phyloP scores from a whole-genome alignment of 345 rosid species.

The Heritiera fomes region DNA sequence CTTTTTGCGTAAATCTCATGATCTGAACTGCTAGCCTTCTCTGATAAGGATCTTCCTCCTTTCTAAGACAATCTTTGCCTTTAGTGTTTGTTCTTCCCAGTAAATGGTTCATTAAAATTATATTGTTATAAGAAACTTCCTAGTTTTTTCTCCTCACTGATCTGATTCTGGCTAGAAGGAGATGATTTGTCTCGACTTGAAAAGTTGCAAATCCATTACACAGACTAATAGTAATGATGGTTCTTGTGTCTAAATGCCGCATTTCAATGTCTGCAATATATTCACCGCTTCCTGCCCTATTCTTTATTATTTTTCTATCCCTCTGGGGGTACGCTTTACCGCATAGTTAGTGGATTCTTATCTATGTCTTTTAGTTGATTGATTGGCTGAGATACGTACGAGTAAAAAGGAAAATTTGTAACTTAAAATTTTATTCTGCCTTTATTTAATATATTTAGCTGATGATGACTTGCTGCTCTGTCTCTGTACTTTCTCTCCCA shows the following conservation, averaged over 20 bases:
- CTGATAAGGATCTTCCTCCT: not conserved
- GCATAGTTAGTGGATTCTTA: constrained; percentile 8
- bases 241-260: constrained; percentile 2
- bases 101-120: not conserved
- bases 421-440: not conserved
- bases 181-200: not conserved
- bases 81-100: not conserved
- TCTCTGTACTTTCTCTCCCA: not conserved
- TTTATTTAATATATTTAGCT: not conserved
- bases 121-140: not conserved
- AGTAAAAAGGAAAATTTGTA: not conserved
- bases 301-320: not conserved
- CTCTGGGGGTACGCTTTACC: not conserved
- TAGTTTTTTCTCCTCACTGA: not conserved
- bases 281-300: not conserved
- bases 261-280: constrained; percentile 2
- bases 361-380: not conserved
- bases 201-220: not conserved
- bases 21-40: not conserved
- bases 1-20: not conserved
- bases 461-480: not conserved
- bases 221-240: not conserved
- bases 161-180: not conserved
- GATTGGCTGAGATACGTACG: not conserved
- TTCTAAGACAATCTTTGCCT: not conserved